Evolutionary conservation across 768 basidiomycete species (phyloP).

Genomic region (Xerocomus brunneocitrinus): DNA sequence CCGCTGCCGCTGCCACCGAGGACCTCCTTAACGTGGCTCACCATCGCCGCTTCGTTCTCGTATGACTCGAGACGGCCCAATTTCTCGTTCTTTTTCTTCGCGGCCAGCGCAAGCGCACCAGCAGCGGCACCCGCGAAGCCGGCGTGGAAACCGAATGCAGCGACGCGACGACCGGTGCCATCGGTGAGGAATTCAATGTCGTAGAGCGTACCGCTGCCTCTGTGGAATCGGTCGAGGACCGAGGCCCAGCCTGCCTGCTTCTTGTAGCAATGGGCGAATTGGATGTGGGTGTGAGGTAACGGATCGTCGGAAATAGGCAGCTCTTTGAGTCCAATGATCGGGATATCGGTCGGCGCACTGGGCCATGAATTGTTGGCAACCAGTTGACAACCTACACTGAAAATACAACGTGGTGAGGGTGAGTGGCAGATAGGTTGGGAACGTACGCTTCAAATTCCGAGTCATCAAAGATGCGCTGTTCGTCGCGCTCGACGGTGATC

Average conservation of each 20-base stretch:
- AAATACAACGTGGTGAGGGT: background rate
- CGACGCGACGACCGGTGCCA: constrained; percentile 79
- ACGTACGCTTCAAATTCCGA: constrained; percentile 87
- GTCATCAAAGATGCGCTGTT: constrained; percentile 92
- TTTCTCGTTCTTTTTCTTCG: constrained; percentile 53
- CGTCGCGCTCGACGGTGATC: constrained; percentile 88
- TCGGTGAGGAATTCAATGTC: constrained; percentile 96
- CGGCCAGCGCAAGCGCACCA: constrained; percentile 74
- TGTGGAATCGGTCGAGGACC: constrained; percentile 80
- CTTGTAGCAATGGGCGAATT: constrained; percentile 99
- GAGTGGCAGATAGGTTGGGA: background rate
- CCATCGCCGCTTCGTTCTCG: constrained; percentile 79
- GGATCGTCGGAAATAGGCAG: constrained; percentile 80
- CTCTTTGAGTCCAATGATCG: constrained; percentile 96
- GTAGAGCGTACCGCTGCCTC: constrained; percentile 82
- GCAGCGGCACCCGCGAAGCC: constrained; percentile 98
- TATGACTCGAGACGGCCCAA: constrained; percentile 77
- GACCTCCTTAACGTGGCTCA: constrained; percentile 60
- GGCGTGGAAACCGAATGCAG: constrained; percentile 97
- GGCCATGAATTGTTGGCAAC: constrained; percentile 90
- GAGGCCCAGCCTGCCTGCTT: constrained; percentile 88
- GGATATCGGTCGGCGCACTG: constrained; percentile 61
- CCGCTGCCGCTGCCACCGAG: constrained; percentile 67
- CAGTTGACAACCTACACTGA: constrained; percentile 85
- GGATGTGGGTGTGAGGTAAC: constrained; percentile 91